A percentile compares a stretch with the other conserved stretches of the same genome.
Conservation (phyloP, 257 asterid species). For the Solanum paucissectum region DNA sequence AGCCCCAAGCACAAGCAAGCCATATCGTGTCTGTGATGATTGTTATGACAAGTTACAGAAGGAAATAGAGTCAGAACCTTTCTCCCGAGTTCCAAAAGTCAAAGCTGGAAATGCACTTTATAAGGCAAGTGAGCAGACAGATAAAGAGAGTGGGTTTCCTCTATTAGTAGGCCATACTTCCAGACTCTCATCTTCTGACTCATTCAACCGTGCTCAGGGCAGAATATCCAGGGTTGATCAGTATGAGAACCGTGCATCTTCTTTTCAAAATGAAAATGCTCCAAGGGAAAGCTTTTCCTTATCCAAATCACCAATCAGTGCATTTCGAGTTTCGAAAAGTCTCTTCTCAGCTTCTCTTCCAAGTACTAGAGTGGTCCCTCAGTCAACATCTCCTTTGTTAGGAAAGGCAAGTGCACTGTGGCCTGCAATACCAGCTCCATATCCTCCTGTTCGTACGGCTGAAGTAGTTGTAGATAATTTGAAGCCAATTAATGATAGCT, state of each 20-base stretch:
- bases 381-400: conserved; percentile 47
- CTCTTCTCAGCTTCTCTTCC: conserved; percentile 33
- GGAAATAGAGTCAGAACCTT: conserved; percentile 21
- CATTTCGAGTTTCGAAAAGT: conserved; percentile 21
- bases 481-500: conserved; percentile 25
- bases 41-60: conserved; percentile 63
- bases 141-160: conserved; percentile 27
- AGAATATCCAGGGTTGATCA: conserved; percentile 23
- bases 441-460: conserved; percentile 17
- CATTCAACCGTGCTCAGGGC: conserved; percentile 38
- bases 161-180: conserved; percentile 23
- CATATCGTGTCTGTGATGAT: conserved; percentile 92
- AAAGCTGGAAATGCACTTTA: conserved; percentile 20
- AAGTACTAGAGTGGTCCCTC: conserved; percentile 34
- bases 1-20: conserved; percentile 67
- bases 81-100: conserved; percentile 21
- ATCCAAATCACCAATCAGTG: conserved; percentile 41
- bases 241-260: conserved; percentile 26
- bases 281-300: conserved; percentile 40
- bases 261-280: conserved; percentile 28
- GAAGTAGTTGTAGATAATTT: conserved; percentile 31
- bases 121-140: conserved; percentile 28
- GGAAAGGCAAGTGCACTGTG: conserved; percentile 32
- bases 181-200: conserved; percentile 52
- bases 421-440: conserved; percentile 19